Evolutionary conservation across 2,329 filamentous ascomycete species (phyloP).

Genomic region (Neopestalotiopsis sp.): DNA sequence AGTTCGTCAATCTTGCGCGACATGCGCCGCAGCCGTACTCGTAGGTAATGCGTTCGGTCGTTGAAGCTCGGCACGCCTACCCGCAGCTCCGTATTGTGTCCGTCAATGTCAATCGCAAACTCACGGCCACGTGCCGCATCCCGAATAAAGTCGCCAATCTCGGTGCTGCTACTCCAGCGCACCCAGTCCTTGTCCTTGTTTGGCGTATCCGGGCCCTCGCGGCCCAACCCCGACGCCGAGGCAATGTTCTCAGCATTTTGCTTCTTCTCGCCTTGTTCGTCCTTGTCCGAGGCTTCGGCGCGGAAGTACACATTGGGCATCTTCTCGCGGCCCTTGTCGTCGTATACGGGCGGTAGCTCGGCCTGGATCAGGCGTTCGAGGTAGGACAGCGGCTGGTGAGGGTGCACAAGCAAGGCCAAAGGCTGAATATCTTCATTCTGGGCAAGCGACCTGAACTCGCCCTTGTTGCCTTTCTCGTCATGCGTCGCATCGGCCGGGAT

Average conservation of each 20-base stretch:
- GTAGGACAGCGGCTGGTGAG: slow-evolving; percentile 89
- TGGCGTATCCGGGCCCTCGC: slow-evolving; percentile 53
- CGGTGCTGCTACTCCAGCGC: slow-evolving; percentile 85
- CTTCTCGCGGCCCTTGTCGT: slow-evolving; percentile 67
- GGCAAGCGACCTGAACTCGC: slow-evolving; percentile 38
- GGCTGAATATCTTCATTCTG: slow-evolving; percentile 79
- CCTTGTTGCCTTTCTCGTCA: slow-evolving; percentile 53
- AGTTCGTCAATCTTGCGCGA: slow-evolving; percentile 71
- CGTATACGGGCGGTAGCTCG: slow-evolving; percentile 74
- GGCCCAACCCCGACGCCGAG: slow-evolving; percentile 73
- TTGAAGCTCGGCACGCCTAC: slow-evolving; percentile 86
- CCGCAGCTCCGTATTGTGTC: slow-evolving; percentile 65
- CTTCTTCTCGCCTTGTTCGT: slow-evolving; percentile 48
- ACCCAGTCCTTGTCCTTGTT: slow-evolving; percentile 69
- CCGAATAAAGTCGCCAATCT: slow-evolving; percentile 92
- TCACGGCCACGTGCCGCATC: slow-evolving; percentile 85
- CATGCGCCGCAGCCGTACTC: slow-evolving; percentile 75
- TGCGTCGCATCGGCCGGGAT: slow-evolving; percentile 59
- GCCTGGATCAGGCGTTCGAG: slow-evolving; percentile 88
- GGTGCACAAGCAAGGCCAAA: slow-evolving; percentile 83
- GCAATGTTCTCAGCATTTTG: slow-evolving; percentile 57
- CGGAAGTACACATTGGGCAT: slow-evolving; percentile 79
- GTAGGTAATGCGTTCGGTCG: slow-evolving; percentile 88
- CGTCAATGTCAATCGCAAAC: slow-evolving; percentile 84
- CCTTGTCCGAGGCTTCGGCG: slow-evolving; percentile 74